Base-by-base conservation (phyloP, 108 stramenopile species). In the Thalassiosira profunda region DNA sequence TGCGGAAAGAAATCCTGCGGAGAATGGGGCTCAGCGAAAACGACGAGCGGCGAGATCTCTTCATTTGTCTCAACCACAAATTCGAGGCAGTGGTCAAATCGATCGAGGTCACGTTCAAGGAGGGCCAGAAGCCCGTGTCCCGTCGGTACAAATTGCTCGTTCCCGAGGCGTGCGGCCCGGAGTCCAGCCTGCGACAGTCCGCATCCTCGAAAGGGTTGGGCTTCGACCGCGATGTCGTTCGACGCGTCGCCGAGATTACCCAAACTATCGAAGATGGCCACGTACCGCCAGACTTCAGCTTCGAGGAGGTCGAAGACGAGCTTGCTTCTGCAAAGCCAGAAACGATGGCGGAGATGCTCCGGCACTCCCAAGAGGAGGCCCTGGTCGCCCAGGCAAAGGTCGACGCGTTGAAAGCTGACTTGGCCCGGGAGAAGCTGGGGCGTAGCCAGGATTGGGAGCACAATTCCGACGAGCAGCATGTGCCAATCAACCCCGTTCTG, bases 371-470 rank as follows among this genome's bases (percentile, higher is more conserved):
- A n/a, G n/a, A n/a, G n/a, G n/a, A n/a, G n/a, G n/a, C n/a, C n/a
- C n/a, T n/a, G n/a, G n/a, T n/a, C n/a, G n/a, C n/a, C n/a, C n/a
- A n/a, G n/a, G n/a, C n/a, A 11, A 21, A 48, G 47, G 20, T 7
- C 6, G 47, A 48, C 14, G 23, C 23, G 14, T 48, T 17, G 8
- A 48, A 21, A 48, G 47, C 10, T 11, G 42, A 44, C 33, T 26
- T 31, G 1, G 60, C 17, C 2, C 18, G 2, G 8, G 41, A 43
- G 18, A 43, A 15, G 3, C 31, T 61, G 42, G 60, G 44, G 18
- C 60, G 30, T 2, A 61, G 31, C 35, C 60, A 61, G 43, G 46
- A 43, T n/a, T 44, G 44, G 44, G 60, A 61, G 25, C 60, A 61
- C 31, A 61, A 9, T 3, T 7, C 47, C 8, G 20, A 17, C 23